Base-by-base conservation (phyloP, 1,284 basidiomycete species). In the Austroboletus niveus region DNA sequence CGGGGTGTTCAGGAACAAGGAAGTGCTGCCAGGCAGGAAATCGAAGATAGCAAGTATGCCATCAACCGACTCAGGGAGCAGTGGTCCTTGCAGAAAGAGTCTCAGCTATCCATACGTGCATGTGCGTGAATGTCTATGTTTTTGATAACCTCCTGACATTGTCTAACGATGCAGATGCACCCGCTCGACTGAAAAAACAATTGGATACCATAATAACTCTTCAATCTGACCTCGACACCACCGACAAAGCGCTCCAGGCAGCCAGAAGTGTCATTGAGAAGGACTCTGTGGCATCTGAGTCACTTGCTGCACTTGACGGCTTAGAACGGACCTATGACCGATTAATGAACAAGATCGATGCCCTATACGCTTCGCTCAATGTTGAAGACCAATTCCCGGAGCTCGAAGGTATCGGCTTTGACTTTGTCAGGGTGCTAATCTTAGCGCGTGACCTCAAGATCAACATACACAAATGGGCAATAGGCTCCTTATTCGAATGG, bases 161-260 rank as follows among this genome's bases (percentile, higher is more conserved):
- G 4, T 10, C 30, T 10, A 31, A 31, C 30, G 34, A 5, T 20
- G 4, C 36, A 74, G 73, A 72, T 61, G 66, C 70, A 8, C 72
- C 69, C 1, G 52, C 55, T 0, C 58, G 61, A 1, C 49, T 74
- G 1, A 70, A 70, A 32, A 69, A 68, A 35, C 67, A 74, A 35
- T 60, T 75, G 0, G 68, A 72, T 43, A 57, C 60, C 2, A 63
- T 75, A 0, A 52, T 75, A 0, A 52, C 36, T 0, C 59, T 76
- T 0, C 72, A 75, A 39, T 55, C 57, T 0, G 63, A 75, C 22
- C 51, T 75, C 0, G 68, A 73, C 2, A 30, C 24, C 0, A 48
- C 69, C 0, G 62, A 73, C 4, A 50, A 51, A 4, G 52, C 62
- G 1, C 57, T 74, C 8, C 39, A 53, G 2, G 34, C 42, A 0